phyloP scores from a whole-genome alignment of 805 yeast genomes.

The Kluyveromyces siamensis region DNA sequence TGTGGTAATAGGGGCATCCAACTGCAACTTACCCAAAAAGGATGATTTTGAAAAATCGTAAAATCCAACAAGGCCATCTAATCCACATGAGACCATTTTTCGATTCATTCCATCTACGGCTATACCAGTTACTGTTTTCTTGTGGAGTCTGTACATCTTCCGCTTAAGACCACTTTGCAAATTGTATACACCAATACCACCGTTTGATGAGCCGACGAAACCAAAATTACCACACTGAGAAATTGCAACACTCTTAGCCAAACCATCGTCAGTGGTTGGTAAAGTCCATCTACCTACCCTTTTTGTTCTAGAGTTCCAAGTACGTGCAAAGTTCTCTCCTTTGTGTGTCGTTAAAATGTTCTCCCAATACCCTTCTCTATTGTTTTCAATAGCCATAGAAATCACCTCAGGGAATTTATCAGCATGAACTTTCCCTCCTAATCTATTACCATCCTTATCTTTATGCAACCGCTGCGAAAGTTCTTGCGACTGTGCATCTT shows the following conservation, averaged over 20 bases:
- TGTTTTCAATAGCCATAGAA: conserved; percentile 59
- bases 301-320: conserved; percentile 78
- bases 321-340: conserved; percentile 73
- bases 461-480: conserved; percentile 65
- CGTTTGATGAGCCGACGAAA: conserved; percentile 77
- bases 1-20: conserved; percentile 70
- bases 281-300: conserved; percentile 71
- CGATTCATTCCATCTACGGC: conserved; percentile 87
- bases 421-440: conserved; percentile 50
- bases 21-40: conserved; percentile 53
- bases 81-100: conserved; percentile 75
- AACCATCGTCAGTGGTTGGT: conserved; percentile 66
- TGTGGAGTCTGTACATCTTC: conserved; percentile 59
- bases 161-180: conserved; percentile 84
- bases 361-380: conserved; percentile 88
- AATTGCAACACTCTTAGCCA: conserved; percentile 65
- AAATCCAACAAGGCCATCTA: conserved; percentile 85
- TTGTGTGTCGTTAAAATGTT: conserved; percentile 83
- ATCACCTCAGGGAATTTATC: conserved; percentile 74
- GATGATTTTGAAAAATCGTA: conserved; percentile 72
- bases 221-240: conserved; percentile 96
- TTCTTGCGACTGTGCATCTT: conserved; percentile 94
- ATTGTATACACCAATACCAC: conserved; percentile 79
- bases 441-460: conserved; percentile 37
- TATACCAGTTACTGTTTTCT: conserved; percentile 78